phyloP scores from a whole-genome alignment of 2,329 filamentous ascomycete genomes.

The Elsinoe arachidis region DNA sequence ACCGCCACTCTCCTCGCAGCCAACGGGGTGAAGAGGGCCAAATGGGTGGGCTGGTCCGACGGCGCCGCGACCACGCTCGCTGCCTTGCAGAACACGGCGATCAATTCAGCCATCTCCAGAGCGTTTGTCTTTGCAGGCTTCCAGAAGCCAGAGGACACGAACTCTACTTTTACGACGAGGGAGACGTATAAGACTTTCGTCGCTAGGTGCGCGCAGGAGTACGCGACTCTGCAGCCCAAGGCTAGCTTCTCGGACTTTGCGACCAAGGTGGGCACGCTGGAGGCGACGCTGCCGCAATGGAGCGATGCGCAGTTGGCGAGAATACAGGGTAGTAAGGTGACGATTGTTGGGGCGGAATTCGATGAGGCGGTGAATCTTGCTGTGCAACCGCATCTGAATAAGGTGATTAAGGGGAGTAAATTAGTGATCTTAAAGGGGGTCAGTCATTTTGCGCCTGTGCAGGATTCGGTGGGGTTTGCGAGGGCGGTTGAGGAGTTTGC shows the following conservation, averaged over 20 bases:
- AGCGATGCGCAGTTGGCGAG: slow-evolving; percentile 19
- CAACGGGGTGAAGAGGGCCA: slow-evolving; percentile 25
- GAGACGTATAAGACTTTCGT: slow-evolving; percentile 31
- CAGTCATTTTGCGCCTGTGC: slow-evolving; percentile 38
- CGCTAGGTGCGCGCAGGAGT: slow-evolving; percentile 30
- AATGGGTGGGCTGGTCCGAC: slow-evolving; percentile 37
- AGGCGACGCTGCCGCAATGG: slow-evolving; percentile 30
- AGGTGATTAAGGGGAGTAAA: slow-evolving; percentile 32
- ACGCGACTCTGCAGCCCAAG: slow-evolving; percentile 29
- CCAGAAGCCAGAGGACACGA: slow-evolving; percentile 28
- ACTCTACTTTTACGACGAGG: slow-evolving; percentile 28
- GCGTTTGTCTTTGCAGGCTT: slow-evolving; percentile 35
- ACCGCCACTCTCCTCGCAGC: slow-evolving; percentile 27
- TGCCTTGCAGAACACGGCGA: slow-evolving; percentile 28
- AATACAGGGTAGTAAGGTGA: slow-evolving; percentile 24
- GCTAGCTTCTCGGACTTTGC: slow-evolving; percentile 33
- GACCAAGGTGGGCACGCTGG: slow-evolving; percentile 31
- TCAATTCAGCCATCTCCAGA: slow-evolving; percentile 29
- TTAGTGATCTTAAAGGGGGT: slow-evolving; percentile 31
- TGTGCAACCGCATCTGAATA: slow-evolving; percentile 29
- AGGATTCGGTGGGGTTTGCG: slow-evolving; percentile 28
- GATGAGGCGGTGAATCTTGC: slow-evolving; percentile 35
- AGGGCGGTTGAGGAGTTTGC: slow-evolving; percentile 16
- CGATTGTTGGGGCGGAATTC: slow-evolving; percentile 24
- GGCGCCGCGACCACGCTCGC: slow-evolving; percentile 33